A percentile compares a stretch with the other conserved stretches of the same genome.
phyloP scores from a whole-genome alignment of 768 basidiomycete species.

The Tylopilus balloui region DNA sequence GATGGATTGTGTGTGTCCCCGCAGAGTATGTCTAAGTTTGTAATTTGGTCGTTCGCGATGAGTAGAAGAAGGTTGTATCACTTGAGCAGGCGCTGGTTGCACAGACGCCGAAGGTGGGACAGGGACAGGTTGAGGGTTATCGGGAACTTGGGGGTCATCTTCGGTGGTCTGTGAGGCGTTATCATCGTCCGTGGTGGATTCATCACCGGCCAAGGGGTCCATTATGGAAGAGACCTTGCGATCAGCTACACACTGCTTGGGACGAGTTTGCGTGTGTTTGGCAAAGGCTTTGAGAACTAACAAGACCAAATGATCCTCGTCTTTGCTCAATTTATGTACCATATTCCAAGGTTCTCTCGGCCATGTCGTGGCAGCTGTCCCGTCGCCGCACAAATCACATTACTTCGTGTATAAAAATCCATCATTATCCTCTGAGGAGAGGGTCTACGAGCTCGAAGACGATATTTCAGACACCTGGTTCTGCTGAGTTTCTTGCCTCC shows the following conservation, averaged over 20 bases:
- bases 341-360: too few species aligned
- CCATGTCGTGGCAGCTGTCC: slow-evolving; percentile 16
- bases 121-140: slow-evolving; percentile 44
- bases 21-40: slow-evolving; percentile 58
- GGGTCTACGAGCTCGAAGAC: slow-evolving; percentile 10
- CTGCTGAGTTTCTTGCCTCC: slow-evolving; percentile 28
- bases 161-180: slow-evolving; percentile 81
- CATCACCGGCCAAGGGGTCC: slow-evolving; percentile 32
- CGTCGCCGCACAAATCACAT: not conserved
- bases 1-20: slow-evolving; percentile 78
- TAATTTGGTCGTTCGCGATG: slow-evolving; percentile 55
- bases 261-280: slow-evolving; percentile 25
- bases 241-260: too few species aligned
- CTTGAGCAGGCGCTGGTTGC: slow-evolving; percentile 30
- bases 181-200: slow-evolving; percentile 52
- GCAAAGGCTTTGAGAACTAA: slow-evolving; percentile 21
- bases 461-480: slow-evolving; percentile 22
- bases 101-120: slow-evolving; percentile 30
- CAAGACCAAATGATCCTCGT: slow-evolving; percentile 16
- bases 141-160: slow-evolving; percentile 75
- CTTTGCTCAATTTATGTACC: not conserved
- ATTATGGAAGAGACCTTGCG: slow-evolving; percentile 6
- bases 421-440: not conserved
- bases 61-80: slow-evolving; percentile 37
- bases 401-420: not conserved